phyloP scores from a whole-genome alignment of 1,284 basidiomycete species.

The Meira nashicola region DNA sequence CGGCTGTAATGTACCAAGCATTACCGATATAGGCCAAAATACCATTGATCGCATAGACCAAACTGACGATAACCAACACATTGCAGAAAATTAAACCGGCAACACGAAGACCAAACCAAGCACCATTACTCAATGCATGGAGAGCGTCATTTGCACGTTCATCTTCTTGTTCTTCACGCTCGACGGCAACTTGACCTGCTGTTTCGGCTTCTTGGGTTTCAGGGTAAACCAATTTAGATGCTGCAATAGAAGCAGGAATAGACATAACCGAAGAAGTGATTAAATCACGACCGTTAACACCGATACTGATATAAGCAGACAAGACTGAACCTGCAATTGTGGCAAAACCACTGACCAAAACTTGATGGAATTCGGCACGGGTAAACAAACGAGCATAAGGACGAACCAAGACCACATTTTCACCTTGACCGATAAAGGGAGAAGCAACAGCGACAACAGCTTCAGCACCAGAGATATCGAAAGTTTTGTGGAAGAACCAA shows the following conservation, averaged over 20 bases:
- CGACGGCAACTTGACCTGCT: constrained; percentile 70
- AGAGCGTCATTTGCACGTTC: constrained; percentile 61
- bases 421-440: constrained; percentile 72
- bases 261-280: constrained; percentile 89
- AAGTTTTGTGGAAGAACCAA: constrained; percentile 84
- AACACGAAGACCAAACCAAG: constrained; percentile 75
- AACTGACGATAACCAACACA: constrained; percentile 66
- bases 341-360: constrained; percentile 77
- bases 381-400: constrained; percentile 87
- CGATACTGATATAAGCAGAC: constrained; percentile 73
- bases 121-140: constrained; percentile 82
- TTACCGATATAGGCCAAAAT: constrained; percentile 81
- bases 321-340: constrained; percentile 86
- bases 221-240: constrained; percentile 77
- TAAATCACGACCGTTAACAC: constrained; percentile 72
- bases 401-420: constrained; percentile 51
- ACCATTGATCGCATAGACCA: constrained; percentile 76
- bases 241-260: constrained; percentile 85
- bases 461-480: constrained; percentile 70
- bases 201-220: constrained; percentile 80
- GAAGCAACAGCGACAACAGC: constrained; percentile 85
- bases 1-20: constrained; percentile 70
- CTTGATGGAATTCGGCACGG: constrained; percentile 77
- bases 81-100: constrained; percentile 81
- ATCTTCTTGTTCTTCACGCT: constrained; percentile 63